Percentiles rank a stretch among this genome's conserved stretches.
Evolutionary conservation across 2,329 filamentous ascomycete genomes (phyloP).

Genomic region (Arthrobotrys conoides): DNA sequence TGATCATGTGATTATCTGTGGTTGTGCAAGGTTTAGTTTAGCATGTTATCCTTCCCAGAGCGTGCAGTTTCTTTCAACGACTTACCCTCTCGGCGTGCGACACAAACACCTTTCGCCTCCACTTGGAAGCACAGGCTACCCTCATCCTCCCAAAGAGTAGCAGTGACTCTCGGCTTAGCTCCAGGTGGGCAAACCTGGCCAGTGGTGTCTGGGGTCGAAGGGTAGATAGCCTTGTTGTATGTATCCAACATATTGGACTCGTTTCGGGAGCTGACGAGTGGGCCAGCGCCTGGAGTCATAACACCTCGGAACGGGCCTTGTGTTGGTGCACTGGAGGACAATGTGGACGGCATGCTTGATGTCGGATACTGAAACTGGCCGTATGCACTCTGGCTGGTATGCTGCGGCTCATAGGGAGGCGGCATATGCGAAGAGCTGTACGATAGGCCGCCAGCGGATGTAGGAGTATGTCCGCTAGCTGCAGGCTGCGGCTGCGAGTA

Average conservation of each 20-base stretch:
- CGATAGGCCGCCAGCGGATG: slow-evolving; percentile 51
- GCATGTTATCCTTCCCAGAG: slow-evolving; percentile 35
- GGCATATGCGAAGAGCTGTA: slow-evolving; percentile 59
- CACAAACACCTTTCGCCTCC: slow-evolving; percentile 94
- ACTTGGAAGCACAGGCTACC: slow-evolving; percentile 98
- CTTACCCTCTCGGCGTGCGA: slow-evolving; percentile 90
- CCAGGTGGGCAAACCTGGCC: slow-evolving; percentile 92
- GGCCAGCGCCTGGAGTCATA: slow-evolving; percentile 57
- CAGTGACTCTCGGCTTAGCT: slow-evolving; percentile 96
- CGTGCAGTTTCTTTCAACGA: slow-evolving; percentile 45
- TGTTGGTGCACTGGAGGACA: slow-evolving; percentile 54
- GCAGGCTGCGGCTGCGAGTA: slow-evolving; percentile 60
- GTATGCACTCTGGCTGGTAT: slow-evolving; percentile 56
- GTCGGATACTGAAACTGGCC: slow-evolving; percentile 55
- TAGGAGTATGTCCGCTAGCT: slow-evolving; percentile 55
- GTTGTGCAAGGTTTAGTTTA: slow-evolving; percentile 49
- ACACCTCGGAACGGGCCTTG: slow-evolving; percentile 59
- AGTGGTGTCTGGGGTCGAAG: slow-evolving; percentile 76
- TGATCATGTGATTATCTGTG: slow-evolving; percentile 98
- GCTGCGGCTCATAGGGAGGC: slow-evolving; percentile 59
- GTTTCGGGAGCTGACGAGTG: slow-evolving; percentile 57
- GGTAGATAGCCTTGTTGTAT: slow-evolving; percentile 71
- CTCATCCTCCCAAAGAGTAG: slow-evolving; percentile 98
- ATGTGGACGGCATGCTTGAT: slow-evolving; percentile 55
- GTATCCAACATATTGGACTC: slow-evolving; percentile 65